A percentile compares a stretch with the other conserved stretches of the same genome.
These are phyloP conservation scores for Stagonosporopsis tanaceti DNA, from an alignment of 2,329 filamentous ascomycete species.

Conservation along the genomic window DNA sequence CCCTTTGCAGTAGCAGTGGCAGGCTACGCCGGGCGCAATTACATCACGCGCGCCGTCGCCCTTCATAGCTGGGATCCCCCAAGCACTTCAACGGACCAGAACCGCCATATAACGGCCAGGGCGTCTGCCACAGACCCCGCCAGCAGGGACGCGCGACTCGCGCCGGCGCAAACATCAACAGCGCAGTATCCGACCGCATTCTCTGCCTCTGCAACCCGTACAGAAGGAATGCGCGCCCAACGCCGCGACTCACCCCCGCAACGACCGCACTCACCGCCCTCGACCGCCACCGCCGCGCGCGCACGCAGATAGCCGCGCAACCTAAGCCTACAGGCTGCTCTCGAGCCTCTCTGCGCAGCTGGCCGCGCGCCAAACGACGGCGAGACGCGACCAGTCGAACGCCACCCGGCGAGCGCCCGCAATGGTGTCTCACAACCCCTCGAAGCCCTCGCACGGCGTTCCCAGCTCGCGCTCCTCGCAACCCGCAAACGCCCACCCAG, in stretches of 20 bases:
- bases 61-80: conserved; percentile 42
- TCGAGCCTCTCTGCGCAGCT: conserved; percentile 14
- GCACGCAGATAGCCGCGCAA: not conserved
- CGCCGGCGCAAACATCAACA: conserved; percentile 34
- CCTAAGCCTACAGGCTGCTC: not conserved
- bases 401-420: conserved; percentile 5
- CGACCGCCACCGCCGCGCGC: conserved; percentile 12
- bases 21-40: conserved; percentile 17
- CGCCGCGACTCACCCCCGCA: conserved; percentile 26
- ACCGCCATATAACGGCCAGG: conserved; percentile 33
- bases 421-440: conserved; percentile 38
- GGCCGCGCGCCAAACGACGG: conserved; percentile 14
- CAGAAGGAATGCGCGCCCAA: conserved; percentile 35
- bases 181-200: conserved; percentile 19
- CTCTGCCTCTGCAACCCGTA: conserved; percentile 6
- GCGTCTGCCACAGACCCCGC: conserved; percentile 34
- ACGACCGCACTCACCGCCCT: conserved; percentile 24
- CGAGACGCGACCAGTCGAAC: conserved; percentile 1
- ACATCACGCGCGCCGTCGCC: conserved; percentile 19
- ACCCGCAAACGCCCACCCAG: conserved; percentile 25
- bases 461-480: conserved; percentile 42
- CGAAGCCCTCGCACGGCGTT: conserved; percentile 29
- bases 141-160: conserved; percentile 25
- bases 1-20: conserved; percentile 19
- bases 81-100: conserved; percentile 22